Evolutionary conservation across 2,329 filamentous ascomycete genomes (phyloP).

Genomic region (Verticillium albo-atrum): DNA sequence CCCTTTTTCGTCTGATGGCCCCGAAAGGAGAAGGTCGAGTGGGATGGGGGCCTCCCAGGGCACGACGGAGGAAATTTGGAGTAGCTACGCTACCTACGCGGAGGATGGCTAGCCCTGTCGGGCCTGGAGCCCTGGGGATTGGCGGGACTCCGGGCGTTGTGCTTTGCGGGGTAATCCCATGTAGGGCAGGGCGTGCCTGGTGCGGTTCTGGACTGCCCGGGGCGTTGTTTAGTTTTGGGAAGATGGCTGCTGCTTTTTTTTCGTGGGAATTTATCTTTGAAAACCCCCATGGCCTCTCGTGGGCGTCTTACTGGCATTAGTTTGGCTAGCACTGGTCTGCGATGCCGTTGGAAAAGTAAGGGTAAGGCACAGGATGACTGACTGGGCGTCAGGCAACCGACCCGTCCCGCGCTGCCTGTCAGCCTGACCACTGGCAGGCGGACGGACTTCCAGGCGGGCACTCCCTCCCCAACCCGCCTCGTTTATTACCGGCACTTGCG

Average conservation of each 20-base stretch:
- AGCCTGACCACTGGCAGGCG: not conserved
- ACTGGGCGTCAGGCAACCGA: too few species aligned
- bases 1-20: not conserved
- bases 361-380: too few species aligned
- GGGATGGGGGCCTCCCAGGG: too few species aligned
- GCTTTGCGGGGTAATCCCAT: not conserved
- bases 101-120: too few species aligned
- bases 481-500: not conserved
- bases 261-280: too few species aligned
- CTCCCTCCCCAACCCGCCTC: not conserved
- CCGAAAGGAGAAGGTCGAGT: not conserved
- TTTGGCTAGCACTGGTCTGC: too few species aligned
- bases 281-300: too few species aligned
- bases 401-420: too few species aligned
- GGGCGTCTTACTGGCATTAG: too few species aligned
- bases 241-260: not conserved
- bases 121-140: too few species aligned
- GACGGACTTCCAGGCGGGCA: too few species aligned
- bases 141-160: not conserved
- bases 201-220: not conserved
- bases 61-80: not conserved
- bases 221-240: not conserved
- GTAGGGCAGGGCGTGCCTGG: not conserved
- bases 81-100: not conserved
- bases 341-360: too few species aligned